Base-by-base conservation (phyloP, 768 basidiomycete genomes). In the Russula sp. region DNA sequence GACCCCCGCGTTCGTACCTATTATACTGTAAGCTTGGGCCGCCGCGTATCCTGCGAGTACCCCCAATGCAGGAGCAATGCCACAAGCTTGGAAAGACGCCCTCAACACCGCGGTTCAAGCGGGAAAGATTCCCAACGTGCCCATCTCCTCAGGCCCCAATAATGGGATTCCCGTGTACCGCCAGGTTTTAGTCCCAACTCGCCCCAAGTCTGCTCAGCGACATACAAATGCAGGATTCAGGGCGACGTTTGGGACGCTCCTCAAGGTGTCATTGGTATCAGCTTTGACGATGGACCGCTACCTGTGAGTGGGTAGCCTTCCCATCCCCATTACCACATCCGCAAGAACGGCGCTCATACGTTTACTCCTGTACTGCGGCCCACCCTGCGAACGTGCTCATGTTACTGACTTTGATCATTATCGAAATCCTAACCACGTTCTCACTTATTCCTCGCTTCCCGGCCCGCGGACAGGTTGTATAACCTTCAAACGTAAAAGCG, bases 281-380 rank as follows among this genome's bases (percentile, higher is more conserved):
- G 83, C 53, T 92, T 93, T 70, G 92, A 94, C 70, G 92, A 94
- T 70, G 93, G 93, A 0, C 92, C 92, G 0, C 76, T 80, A 16
- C 75, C 78, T 1, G 80, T 81, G 66, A 35, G 76, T 69, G 44
- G n/a, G n/a, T 40, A n/a, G 2, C 57, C 14, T 37, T 49, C 27
- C 45, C 61, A 18, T 44, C 53, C n/a, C 13, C 40, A 31, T 34
- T 20, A 20, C n/a, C 42, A 56, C 55, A 45, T 16, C 3, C 44
- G 8, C 44, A 44, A 44, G 40, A 32, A 42, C 27, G 7, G 44
- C 44, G 22, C 18, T 34, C 18, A 18, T 34, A n/a, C 42, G 10
- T 49, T 31, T 57, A 5, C n/a, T 32, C 44, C 2, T 16, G 16
- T 34, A 13, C 9, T 10, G 52, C 18, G 34, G 40, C 11, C 31